phyloP scores from a whole-genome alignment of 129 eudicot genomes.

The Artemisia argyi region DNA sequence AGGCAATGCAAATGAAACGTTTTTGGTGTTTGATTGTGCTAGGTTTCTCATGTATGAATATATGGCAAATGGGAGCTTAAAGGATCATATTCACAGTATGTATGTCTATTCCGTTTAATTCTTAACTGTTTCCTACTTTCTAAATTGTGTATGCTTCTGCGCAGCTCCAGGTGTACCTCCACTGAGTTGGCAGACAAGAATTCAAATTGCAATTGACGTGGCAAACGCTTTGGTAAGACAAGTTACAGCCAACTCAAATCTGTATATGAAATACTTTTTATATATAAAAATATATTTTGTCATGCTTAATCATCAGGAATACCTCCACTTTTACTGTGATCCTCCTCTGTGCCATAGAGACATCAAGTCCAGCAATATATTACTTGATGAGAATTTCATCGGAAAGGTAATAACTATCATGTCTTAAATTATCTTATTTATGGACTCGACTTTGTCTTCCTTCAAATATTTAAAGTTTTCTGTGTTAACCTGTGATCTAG shows the following conservation, averaged over 20 bases:
- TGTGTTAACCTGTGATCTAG: conserved; percentile 39
- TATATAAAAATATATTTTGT: neutral
- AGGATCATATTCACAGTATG: conserved; percentile 91
- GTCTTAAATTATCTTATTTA: conserved; percentile 3
- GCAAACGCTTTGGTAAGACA: conserved; percentile 92
- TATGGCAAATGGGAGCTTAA: conserved; percentile 96
- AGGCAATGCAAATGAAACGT: conserved; percentile 11
- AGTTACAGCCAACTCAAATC: neutral
- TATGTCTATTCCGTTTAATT: conserved; percentile 13
- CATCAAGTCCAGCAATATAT: conserved; percentile 91
- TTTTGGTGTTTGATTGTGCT: conserved; percentile 22
- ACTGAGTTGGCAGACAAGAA: conserved; percentile 82
- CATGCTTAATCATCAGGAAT: conserved; percentile 60
- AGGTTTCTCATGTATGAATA: conserved; percentile 92
- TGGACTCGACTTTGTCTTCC: conserved; percentile 13
- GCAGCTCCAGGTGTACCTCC: conserved; percentile 70
- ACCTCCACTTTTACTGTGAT: conserved; percentile 92
- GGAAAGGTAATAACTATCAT: conserved; percentile 63
- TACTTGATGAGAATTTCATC: conserved; percentile 72
- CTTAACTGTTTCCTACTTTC: conserved; percentile 1
- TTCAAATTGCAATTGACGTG: conserved; percentile 95
- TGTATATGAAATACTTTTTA: conserved; percentile 8
- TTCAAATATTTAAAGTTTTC: neutral
- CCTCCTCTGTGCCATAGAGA: conserved; percentile 99
- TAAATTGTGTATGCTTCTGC: conserved; percentile 23